Evolutionary conservation across 2,329 filamentous ascomycete species (phyloP), one percentile per base, ranked within the genome.

Genomic region (Clonostachys solani): DNA sequence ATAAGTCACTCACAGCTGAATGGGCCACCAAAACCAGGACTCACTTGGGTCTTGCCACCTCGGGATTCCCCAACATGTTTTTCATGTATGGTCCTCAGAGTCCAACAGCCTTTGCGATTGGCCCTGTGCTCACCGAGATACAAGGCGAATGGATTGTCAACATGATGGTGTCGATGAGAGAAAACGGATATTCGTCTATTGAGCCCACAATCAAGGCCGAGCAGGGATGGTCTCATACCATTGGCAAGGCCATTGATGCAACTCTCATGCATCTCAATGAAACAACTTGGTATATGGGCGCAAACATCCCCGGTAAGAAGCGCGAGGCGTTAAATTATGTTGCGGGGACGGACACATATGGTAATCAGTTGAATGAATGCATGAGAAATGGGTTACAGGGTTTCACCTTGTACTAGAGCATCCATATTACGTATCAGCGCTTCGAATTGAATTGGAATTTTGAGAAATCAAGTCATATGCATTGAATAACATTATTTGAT

Each of bases 11-110:
- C 5, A 52, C 57, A 29, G 57, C 68, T 1, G 63, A 70, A 49
- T 72, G 69, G 67, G 55, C 46, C 16, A 40, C 55, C 2, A 65
- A 65, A 1, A 59, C 62, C 1, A 55, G 56, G 10, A 68, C 69
- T 0, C 65, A 66, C 45, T 63, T 74, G 17, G 73, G 74, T 4
- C 65, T 70, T 38, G 57, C 63, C 1, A 57, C 65, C 12, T 50
- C 61, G 2, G 65, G 64, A 0, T 76, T 68, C 50, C 73, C 72
- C 2, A 76, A 76, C 51, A 64, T 77, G 60, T 73, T 75, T 54
- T 66, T 68, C 55, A 56, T 60, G 9, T 69, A 66, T 47, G 68
- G 68, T 0, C 68, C 68, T 3, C 68, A 73, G 33, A 62, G 55
- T 2, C 70, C 69, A 4, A 66, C 47, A 8, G 47, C 65, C 2